A percentile compares a stretch with the other conserved stretches of the same genome.
Evolutionary conservation across 208 protist species (phyloP).

Genomic region (Acanthamoeba triangularis): DNA sequence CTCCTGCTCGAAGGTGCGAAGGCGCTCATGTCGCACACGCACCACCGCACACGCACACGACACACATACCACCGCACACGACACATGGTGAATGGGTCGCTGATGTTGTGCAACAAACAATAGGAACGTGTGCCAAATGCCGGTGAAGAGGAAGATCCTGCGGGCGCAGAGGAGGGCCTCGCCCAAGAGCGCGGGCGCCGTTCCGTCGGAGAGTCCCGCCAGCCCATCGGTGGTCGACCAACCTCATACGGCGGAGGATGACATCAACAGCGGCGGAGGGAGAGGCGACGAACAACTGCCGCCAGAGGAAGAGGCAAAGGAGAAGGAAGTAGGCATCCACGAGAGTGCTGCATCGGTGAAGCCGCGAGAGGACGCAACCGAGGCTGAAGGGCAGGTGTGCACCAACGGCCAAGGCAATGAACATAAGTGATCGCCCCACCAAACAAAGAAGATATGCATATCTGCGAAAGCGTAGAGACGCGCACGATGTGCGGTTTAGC

Average conservation of each 20-base stretch:
- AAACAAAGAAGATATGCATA: too few relatives aligned
- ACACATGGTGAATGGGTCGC: neutral
- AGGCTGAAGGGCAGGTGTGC: neutral
- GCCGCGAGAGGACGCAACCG: neutral
- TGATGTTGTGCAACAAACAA: neutral
- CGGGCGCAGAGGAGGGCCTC: conserved; percentile 12
- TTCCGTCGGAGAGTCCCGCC: neutral
- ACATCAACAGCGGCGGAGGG: neutral
- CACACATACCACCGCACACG: too few relatives aligned
- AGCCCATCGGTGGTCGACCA: neutral
- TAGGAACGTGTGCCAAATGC: conserved; percentile 67
- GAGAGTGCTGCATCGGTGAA: neutral
- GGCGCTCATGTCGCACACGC: too few relatives aligned
- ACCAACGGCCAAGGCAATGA: conserved; percentile 49
- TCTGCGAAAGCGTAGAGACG: too few relatives aligned
- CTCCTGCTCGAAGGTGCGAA: conserved; percentile 2
- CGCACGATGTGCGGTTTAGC: too few relatives aligned
- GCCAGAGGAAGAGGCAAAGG: neutral
- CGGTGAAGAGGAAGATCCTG: conserved; percentile 69
- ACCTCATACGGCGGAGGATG: too few relatives aligned
- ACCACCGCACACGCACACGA: too few relatives aligned
- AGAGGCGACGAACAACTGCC: neutral
- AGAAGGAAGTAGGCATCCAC: neutral
- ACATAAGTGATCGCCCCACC: conserved; percentile 29
- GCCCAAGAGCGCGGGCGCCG: neutral